These are phyloP conservation scores for Neonothopanus nambi DNA, from an alignment of 1,284 basidiomycete species.

Conservation along the genomic window DNA sequence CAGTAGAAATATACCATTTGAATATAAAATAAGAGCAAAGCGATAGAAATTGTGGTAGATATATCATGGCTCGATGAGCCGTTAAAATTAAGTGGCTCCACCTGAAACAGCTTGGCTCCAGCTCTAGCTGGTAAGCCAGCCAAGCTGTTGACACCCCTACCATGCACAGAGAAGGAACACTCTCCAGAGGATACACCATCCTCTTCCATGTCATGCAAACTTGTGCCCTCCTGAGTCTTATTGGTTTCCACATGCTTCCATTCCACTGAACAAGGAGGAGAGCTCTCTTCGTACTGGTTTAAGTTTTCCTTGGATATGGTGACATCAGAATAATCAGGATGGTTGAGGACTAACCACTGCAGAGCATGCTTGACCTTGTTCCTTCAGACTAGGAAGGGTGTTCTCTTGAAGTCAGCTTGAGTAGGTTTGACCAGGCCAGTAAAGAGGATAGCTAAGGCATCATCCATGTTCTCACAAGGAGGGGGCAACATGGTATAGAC, in stretches of 20 bases:
- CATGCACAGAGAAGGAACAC: constrained; percentile 22
- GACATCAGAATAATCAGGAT: constrained; percentile 29
- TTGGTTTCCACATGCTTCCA: constrained; percentile 21
- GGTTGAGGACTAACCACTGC: constrained; percentile 32
- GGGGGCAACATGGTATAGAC: constrained; percentile 22
- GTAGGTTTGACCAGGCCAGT: constrained; percentile 8
- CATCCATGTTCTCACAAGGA: constrained; percentile 1
- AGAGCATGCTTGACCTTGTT: constrained; percentile 25
- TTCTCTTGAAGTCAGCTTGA: constrained; percentile 21
- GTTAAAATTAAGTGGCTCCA: no score
- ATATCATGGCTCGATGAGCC: no score
- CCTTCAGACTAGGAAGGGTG: constrained; percentile 27
- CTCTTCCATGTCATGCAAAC: constrained; percentile 13
- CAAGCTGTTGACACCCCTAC: no score
- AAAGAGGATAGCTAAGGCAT: constrained; percentile 6
- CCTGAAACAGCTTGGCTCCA: no score
- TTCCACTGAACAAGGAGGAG: constrained; percentile 31
- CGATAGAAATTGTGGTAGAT: no score
- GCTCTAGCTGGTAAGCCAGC: no score
- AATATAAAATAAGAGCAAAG: no score
- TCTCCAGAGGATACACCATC: constrained; percentile 18
- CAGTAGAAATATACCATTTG: no score
- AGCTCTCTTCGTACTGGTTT: constrained; percentile 18
- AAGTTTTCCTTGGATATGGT: constrained; percentile 17
- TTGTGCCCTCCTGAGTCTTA: constrained; percentile 20